A percentile compares a stretch with the other conserved stretches of the same genome.
Conservation (phyloP, 306 rosid species). For the Senna tora region DNA sequence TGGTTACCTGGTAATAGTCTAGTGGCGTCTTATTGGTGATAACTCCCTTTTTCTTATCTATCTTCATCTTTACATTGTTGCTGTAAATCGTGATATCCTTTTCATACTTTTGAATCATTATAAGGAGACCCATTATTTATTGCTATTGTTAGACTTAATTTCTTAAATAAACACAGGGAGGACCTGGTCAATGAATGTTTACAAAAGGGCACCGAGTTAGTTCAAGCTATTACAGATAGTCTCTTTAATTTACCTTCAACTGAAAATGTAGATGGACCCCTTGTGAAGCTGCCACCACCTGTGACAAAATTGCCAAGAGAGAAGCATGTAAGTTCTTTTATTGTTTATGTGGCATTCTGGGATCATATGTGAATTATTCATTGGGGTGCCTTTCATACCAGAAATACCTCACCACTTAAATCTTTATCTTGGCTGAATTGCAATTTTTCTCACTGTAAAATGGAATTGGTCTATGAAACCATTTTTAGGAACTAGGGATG, state of each 20-base stretch:
- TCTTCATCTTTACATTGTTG: not conserved
- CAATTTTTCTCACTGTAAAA: not conserved
- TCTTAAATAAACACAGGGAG: slow-evolving; percentile 46
- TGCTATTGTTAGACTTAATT: not conserved
- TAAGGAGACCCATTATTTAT: not conserved
- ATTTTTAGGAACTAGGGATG: not conserved
- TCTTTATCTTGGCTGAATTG: not conserved
- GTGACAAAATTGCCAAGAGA: slow-evolving; percentile 75
- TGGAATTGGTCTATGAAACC: not conserved
- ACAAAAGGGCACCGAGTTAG: slow-evolving; percentile 71
- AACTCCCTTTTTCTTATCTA: not conserved
- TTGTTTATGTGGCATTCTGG: not conserved
- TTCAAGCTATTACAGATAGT: slow-evolving; percentile 72
- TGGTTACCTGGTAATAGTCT: not conserved
- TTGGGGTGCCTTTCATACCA: not conserved
- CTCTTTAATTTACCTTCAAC: slow-evolving; percentile 75
- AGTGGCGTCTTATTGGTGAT: not conserved
- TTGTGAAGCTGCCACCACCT: slow-evolving; percentile 75
- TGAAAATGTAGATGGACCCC: slow-evolving; percentile 80
- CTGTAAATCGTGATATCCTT: not conserved
- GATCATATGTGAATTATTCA: not conserved
- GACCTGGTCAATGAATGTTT: slow-evolving; percentile 63
- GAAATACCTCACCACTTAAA: not conserved
- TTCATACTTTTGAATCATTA: not conserved
- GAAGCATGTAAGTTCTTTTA: slow-evolving; percentile 62